Evolutionary conservation across 306 rosid genomes (phyloP).

Genomic region (Dalbergia cultrata): DNA sequence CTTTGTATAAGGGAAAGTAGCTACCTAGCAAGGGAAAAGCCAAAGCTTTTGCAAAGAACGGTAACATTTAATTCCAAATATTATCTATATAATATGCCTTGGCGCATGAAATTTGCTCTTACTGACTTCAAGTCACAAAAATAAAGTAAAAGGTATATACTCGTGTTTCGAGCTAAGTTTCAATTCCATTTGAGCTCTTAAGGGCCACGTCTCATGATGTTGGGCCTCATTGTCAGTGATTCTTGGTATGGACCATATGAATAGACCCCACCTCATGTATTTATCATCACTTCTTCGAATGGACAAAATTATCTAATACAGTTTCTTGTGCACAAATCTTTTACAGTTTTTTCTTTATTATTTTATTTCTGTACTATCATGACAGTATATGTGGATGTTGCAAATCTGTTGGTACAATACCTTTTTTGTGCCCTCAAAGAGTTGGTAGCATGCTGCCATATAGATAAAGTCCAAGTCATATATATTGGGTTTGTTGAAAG

Average conservation of each 20-base stretch:
- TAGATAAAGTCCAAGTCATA: conserved; percentile 19
- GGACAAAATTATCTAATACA: conserved; percentile 20
- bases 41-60: conserved; percentile 17
- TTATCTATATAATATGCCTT: not conserved
- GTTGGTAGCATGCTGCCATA: conserved; percentile 19
- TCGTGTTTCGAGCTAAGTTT: conserved; percentile 25
- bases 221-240: conserved; percentile 36
- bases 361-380: not conserved
- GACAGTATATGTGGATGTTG: conserved; percentile 1
- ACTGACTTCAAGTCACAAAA: conserved; percentile 8
- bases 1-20: conserved; percentile 19
- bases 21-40: conserved; percentile 8
- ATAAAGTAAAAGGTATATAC: conserved; percentile 22
- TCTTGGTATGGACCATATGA: conserved; percentile 36
- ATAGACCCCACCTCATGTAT: conserved; percentile 52
- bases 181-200: conserved; percentile 22
- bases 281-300: conserved; percentile 37
- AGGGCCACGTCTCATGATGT: conserved; percentile 38
- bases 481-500: conserved; percentile 1
- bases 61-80: conserved; percentile 21
- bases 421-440: conserved; percentile 13
- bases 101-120: conserved; percentile 18
- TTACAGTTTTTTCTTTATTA: conserved; percentile 6
- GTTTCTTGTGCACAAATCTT: conserved; percentile 7
- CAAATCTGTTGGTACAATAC: not conserved